Conservation (phyloP, 805 yeast species). For the Saccharomyces cerevisiae region DNA sequence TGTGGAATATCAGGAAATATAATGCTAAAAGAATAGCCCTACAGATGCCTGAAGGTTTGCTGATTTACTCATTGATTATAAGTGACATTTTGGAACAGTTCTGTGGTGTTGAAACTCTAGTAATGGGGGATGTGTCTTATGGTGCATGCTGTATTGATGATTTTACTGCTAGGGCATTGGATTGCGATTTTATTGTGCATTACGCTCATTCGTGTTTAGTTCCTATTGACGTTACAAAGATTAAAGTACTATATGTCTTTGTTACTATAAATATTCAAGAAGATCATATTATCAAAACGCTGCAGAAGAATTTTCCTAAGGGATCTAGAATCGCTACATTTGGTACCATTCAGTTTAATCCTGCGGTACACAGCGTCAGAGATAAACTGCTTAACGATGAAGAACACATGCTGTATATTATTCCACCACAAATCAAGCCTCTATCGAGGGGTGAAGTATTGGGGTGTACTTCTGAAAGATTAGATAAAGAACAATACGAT, state of each 20-base stretch:
- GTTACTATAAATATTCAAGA: slow-evolving; percentile 90
- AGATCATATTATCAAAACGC: slow-evolving; percentile 67
- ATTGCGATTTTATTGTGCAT: slow-evolving; percentile 90
- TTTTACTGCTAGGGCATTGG: slow-evolving; percentile 84
- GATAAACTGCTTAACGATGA: slow-evolving; percentile 47
- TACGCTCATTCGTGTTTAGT: slow-evolving; percentile 96
- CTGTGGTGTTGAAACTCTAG: slow-evolving; percentile 75
- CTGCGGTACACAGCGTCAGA: slow-evolving; percentile 74
- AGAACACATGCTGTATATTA: slow-evolving; percentile 44
- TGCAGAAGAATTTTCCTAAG: slow-evolving; percentile 55
- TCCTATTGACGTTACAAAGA: slow-evolving; percentile 84
- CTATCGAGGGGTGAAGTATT: slow-evolving; percentile 91
- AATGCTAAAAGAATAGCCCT: slow-evolving; percentile 78
- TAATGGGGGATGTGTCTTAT: slow-evolving; percentile 97
- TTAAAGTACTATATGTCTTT: slow-evolving; percentile 89
- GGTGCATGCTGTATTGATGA: slow-evolving; percentile 99
- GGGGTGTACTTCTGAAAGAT: slow-evolving; percentile 88
- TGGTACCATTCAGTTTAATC: slow-evolving; percentile 96
- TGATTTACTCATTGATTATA: slow-evolving; percentile 81
- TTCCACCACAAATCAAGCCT: slow-evolving; percentile 89
- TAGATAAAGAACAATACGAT: slow-evolving; percentile 54
- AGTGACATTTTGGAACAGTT: slow-evolving; percentile 90
- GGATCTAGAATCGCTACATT: slow-evolving; percentile 73
- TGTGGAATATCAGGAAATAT: slow-evolving; percentile 79
- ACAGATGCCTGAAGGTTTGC: slow-evolving; percentile 95